These are phyloP conservation scores for Boletus vermiculosoides DNA, from an alignment of 768 basidiomycete species.

Conservation along the genomic window DNA sequence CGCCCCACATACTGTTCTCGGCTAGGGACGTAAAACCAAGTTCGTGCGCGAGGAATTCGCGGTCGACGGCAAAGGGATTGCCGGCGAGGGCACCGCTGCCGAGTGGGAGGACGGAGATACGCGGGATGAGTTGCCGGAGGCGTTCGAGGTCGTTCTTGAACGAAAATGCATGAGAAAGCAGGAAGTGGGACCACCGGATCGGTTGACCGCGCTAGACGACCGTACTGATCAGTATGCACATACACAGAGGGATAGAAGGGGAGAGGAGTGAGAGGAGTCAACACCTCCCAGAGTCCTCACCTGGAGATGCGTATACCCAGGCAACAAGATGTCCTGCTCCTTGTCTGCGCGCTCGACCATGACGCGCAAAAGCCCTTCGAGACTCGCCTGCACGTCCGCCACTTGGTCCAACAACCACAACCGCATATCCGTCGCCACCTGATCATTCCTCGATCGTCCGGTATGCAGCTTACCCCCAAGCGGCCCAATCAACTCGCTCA, in stretches of 20 bases:
- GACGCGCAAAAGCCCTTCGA: slow-evolving; percentile 80
- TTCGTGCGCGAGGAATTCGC: slow-evolving; percentile 88
- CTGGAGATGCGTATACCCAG: slow-evolving; percentile 98
- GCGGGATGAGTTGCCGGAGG: slow-evolving; percentile 77
- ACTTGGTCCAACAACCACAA: slow-evolving; percentile 90
- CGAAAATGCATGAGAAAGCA: slow-evolving; percentile 93
- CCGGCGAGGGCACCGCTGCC: slow-evolving; percentile 95
- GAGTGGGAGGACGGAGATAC: slow-evolving; percentile 90
- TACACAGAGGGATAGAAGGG: too few species aligned
- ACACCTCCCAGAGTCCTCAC: slow-evolving; percentile 38
- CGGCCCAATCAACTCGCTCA: slow-evolving; percentile 90
- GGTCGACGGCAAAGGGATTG: slow-evolving; percentile 92
- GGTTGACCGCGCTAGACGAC: slow-evolving; percentile 85
- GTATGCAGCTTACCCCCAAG: slow-evolving; percentile 97
- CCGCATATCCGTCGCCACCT: slow-evolving; percentile 98
- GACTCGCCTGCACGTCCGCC: slow-evolving; percentile 56
- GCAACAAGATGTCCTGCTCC: slow-evolving; percentile 87
- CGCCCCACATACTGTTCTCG: slow-evolving; percentile 96
- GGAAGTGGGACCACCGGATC: slow-evolving; percentile 96
- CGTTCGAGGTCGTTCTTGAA: slow-evolving; percentile 89
- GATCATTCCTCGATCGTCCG: slow-evolving; percentile 95
- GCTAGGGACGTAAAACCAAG: slow-evolving; percentile 86
- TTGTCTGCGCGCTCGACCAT: slow-evolving; percentile 92
- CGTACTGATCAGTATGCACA: background rate
- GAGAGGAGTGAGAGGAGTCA: too few species aligned